A percentile compares a stretch with the other conserved stretches of the same genome.
phyloP scores from a whole-genome alignment of 805 yeast genomes.

The Komagataella kurtzmanii region DNA sequence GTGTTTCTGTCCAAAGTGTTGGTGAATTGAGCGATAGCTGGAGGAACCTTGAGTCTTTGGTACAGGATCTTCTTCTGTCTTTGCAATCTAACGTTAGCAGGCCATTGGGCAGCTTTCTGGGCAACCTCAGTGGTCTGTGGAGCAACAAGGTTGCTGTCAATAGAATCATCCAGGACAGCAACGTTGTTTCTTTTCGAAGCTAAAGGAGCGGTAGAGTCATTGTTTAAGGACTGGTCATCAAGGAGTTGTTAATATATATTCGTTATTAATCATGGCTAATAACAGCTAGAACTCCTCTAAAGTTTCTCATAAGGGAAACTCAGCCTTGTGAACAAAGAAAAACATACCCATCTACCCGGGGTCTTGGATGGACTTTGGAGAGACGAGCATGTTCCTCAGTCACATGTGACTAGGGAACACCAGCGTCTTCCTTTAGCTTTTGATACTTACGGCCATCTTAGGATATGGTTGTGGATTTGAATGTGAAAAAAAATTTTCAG shows the following conservation, averaged over 20 bases:
- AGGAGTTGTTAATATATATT: constrained; percentile 10
- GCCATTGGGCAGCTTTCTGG: constrained; percentile 95
- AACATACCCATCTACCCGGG: constrained; percentile 2
- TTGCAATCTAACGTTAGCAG: constrained; percentile 95
- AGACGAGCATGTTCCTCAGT: background rate
- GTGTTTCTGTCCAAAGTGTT: constrained; percentile 96
- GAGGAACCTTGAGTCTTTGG: constrained; percentile 97
- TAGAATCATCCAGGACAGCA: constrained; percentile 14
- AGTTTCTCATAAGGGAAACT: background rate
- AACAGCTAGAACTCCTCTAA: background rate
- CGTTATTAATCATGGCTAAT: constrained; percentile 10
- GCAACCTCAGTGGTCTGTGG: constrained; percentile 86
- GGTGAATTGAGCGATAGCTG: constrained; percentile 95
- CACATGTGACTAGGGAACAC: background rate
- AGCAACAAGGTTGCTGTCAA: constrained; percentile 61
- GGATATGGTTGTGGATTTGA: background rate
- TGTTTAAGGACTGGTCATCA: constrained; percentile 36
- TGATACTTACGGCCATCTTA: background rate
- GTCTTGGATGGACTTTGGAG: background rate
- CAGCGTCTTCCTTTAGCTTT: background rate
- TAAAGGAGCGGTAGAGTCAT: constrained; percentile 98
- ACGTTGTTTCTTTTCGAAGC: constrained; percentile 55
- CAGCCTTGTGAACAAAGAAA: constrained; percentile 1
- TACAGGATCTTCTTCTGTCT: constrained; percentile 96
- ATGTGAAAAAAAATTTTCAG: background rate